phyloP scores from a whole-genome alignment of 176 grass and related monocot genomes.

The Luzula sylvatica region DNA sequence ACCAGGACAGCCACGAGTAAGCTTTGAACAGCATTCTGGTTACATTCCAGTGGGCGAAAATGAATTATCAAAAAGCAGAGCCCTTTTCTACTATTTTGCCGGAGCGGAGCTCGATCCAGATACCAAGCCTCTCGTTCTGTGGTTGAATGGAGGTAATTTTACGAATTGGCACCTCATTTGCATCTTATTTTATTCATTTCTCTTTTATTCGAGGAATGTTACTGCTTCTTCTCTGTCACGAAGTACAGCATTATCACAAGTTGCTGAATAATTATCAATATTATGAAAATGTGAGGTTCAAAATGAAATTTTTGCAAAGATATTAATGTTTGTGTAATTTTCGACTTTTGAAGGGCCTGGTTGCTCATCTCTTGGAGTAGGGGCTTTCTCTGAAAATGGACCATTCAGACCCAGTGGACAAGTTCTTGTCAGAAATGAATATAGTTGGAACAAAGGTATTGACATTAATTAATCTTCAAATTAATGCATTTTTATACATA shows the following conservation, averaged over 20 bases:
- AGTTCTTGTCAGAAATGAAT: conserved; percentile 69
- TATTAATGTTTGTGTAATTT: conserved; percentile 10
- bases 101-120: conserved; percentile 66
- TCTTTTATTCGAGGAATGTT: background rate
- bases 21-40: conserved; percentile 76
- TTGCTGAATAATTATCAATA: no score
- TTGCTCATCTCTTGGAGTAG: conserved; percentile 94
- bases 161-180: background rate
- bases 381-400: conserved; percentile 98
- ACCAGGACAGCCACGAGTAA: conserved; percentile 78
- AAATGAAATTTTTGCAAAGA: background rate
- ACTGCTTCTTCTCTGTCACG: background rate
- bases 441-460: conserved; percentile 99
- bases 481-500: background rate
- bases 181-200: background rate
- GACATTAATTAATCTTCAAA: conserved; percentile 17
- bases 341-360: conserved; percentile 55
- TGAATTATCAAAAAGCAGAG: conserved; percentile 36
- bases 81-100: conserved; percentile 98
- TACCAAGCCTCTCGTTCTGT: conserved; percentile 82
- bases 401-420: conserved; percentile 86
- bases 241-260: background rate
- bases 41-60: conserved; percentile 57
- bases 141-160: conserved; percentile 92
- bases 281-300: background rate